These are phyloP conservation scores for Chlamydomonas eustigma DNA, from an alignment of 139 green algal species.

Conservation along the genomic window DNA sequence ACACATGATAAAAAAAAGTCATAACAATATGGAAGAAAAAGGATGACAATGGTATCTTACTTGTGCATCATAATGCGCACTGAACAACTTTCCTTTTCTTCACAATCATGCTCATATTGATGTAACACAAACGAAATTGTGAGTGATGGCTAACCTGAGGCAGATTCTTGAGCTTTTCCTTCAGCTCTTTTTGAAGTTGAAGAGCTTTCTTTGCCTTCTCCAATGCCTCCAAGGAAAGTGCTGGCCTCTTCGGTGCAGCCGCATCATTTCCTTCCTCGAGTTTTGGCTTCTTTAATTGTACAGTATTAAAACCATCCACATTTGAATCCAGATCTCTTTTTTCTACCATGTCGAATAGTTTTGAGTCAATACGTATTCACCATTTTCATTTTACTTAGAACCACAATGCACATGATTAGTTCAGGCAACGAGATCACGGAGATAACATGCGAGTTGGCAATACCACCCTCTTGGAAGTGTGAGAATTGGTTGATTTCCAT, in stretches of 20 bases:
- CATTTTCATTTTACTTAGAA: no score
- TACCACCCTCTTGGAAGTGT: no score
- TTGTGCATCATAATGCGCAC: not conserved
- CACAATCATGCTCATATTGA: no score
- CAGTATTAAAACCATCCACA: no score
- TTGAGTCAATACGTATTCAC: no score
- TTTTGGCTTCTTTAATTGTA: constrained; percentile 15
- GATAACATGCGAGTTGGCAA: no score
- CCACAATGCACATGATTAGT: no score
- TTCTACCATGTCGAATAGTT: no score
- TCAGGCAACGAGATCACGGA: no score
- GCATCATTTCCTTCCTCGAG: not conserved
- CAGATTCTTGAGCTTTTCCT: constrained; percentile 50
- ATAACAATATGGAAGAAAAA: not conserved
- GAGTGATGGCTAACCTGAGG: constrained; percentile 24
- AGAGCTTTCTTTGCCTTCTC: constrained; percentile 55
- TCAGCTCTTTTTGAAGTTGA: constrained; percentile 49
- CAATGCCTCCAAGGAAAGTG: constrained; percentile 27
- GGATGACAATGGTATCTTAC: not conserved
- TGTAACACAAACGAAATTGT: no score
- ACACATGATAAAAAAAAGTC: not conserved
- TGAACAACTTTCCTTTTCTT: not conserved
- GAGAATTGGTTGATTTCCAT: no score
- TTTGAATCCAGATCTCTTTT: no score
- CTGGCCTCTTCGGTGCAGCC: not conserved